Evolutionary conservation across 805 yeast species (phyloP), one percentile per base, ranked within the genome.

Genomic region (Sugiyamaella mastotermitis): DNA sequence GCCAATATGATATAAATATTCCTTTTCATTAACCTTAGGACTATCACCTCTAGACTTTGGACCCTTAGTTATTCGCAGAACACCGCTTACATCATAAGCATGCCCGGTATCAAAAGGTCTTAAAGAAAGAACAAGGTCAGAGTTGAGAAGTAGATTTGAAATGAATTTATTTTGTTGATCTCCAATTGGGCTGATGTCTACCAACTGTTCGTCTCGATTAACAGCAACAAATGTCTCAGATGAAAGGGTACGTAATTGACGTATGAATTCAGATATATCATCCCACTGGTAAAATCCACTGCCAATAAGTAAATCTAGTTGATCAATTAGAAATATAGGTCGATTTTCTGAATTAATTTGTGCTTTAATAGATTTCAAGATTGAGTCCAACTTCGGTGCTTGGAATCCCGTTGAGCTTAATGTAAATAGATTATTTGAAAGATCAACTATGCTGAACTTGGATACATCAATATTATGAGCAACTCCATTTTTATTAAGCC

Each of bases 21-120:
- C 85, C 45, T 68, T 76, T 51, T 83, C 90, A 2, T 56, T 46
- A 0, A 76, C 67, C 0, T 3, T 51, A 49, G n/a, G 47, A 46
- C 3, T 68, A 60, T 2, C 66, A 7, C 8, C 8, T n/a, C n/a
- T 23, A 10, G 11, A 17, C 15, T 10, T 42, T 2, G 77, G 64
- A 0, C 95, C 95, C 35, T 61, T 63, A 0, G 78, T 59, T 0
- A 86, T 67, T 0, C 73, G 65, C 28, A 86, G 53, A 3, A 79
- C 67, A 1, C 95, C 95, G 0, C 94, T 80, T 2, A 83, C 72
- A 54, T 86, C 95, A 31, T 72, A 74, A 0, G 95, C 94, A 49
- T 85, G 68, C 0, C 95, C 95, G 0, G 95, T 84, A 3, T 72
- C 66, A 42, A 86, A 61, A 1, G 94, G 87, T 49, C 74, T 71